A percentile compares a stretch with the other conserved stretches of the same genome.
phyloP scores from a whole-genome alignment of 768 basidiomycete species.

The Tubosaeta sp. region DNA sequence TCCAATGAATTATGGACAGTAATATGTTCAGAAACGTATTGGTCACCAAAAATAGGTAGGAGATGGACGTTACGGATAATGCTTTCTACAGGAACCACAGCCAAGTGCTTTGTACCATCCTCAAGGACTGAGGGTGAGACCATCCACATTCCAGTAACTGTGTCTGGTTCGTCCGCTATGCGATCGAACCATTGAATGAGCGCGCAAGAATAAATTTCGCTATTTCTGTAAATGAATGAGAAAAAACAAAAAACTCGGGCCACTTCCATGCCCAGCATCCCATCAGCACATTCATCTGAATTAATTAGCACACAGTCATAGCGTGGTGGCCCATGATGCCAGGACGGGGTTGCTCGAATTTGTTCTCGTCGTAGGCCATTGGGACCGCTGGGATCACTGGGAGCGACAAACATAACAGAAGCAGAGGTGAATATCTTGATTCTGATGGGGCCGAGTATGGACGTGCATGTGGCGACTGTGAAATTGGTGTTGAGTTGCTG shows the following conservation, averaged over 20 bases:
- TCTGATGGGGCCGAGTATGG: too few species aligned
- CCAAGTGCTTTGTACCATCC: background rate
- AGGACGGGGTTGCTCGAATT: conserved; percentile 27
- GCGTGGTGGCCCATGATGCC: conserved; percentile 24
- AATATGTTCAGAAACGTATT: conserved; percentile 18
- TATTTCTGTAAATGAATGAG: conserved; percentile 9
- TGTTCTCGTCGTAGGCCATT: conserved; percentile 15
- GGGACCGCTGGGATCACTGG: background rate
- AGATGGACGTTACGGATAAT: conserved; percentile 16
- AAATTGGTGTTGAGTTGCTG: background rate
- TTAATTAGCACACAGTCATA: conserved; percentile 30
- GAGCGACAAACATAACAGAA: background rate
- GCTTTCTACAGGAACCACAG: conserved; percentile 13
- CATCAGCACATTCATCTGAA: conserved; percentile 9
- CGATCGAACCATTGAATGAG: conserved; percentile 20
- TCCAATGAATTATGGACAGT: conserved; percentile 20
- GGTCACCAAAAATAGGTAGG: conserved; percentile 13
- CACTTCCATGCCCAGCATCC: conserved; percentile 25
- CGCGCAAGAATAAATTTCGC: conserved; percentile 13
- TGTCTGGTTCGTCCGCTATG: conserved; percentile 11
- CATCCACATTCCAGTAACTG: conserved; percentile 22
- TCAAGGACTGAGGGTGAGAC: conserved; percentile 9
- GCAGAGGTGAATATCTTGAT: background rate
- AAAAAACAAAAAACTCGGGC: conserved; percentile 24
- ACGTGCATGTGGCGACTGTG: background rate